phyloP scores from a whole-genome alignment of 768 basidiomycete genomes.

The Leccinum uliginosum region DNA sequence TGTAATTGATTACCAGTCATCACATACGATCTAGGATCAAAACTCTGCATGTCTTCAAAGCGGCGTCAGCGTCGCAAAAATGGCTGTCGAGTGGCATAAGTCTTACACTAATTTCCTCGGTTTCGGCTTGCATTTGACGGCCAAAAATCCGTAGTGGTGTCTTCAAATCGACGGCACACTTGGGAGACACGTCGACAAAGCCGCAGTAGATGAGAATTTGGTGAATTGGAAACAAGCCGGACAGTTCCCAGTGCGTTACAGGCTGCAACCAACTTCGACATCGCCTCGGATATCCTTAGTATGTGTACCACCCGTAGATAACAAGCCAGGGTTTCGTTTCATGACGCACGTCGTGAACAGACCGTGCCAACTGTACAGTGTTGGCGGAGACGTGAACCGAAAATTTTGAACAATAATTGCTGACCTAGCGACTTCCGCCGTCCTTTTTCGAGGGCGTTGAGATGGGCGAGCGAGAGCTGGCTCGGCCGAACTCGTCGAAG shows the following conservation, averaged over 20 bases:
- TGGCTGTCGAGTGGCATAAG: not conserved
- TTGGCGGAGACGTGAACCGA: no score
- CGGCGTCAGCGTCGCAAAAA: not conserved
- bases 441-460: slow-evolving; percentile 42
- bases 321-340: not conserved
- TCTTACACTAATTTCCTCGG: not conserved
- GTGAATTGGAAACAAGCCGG: not conserved
- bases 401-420: no score
- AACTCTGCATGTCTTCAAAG: not conserved
- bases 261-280: not conserved
- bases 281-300: not conserved
- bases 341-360: not conserved
- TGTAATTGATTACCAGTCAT: not conserved
- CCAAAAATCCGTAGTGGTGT: not conserved
- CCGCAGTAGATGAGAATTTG: not conserved
- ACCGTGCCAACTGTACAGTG: no score
- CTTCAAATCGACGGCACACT: not conserved
- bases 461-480: slow-evolving; percentile 29
- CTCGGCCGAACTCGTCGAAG: slow-evolving; percentile 66
- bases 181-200: not conserved
- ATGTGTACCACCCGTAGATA: not conserved
- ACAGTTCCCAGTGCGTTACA: not conserved
- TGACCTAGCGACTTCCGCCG: no score
- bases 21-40: not conserved
- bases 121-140: not conserved